These are phyloP conservation scores for Elaphomyces granulatus DNA, from an alignment of 495 filamentous ascomycete genomes.

Conservation along the genomic window DNA sequence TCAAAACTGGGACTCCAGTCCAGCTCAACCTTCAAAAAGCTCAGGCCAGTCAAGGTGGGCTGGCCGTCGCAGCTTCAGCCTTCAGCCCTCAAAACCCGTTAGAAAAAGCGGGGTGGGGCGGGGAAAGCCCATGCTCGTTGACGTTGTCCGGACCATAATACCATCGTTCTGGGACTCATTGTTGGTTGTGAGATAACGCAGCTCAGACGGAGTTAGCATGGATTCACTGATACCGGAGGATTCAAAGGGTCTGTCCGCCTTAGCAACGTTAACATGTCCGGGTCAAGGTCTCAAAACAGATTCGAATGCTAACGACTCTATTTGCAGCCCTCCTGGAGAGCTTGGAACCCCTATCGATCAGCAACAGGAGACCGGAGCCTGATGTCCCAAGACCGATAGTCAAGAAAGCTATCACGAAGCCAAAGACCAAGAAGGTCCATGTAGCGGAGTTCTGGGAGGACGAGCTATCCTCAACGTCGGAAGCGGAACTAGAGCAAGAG, in stretches of 20 bases:
- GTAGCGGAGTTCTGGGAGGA: slow-evolving; percentile 83
- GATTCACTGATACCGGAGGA: slow-evolving; percentile 5
- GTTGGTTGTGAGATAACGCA: too few relatives aligned
- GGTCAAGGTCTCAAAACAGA: too few relatives aligned
- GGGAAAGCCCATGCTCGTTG: too few relatives aligned
- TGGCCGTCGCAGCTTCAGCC: too few relatives aligned
- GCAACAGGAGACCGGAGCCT: slow-evolving; percentile 20
- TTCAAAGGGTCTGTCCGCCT: slow-evolving; percentile 13
- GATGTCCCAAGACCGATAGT: slow-evolving; percentile 13
- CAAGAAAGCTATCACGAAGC: slow-evolving; percentile 12
- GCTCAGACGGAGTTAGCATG: slow-evolving; percentile 15
- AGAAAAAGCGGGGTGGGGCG: too few relatives aligned
- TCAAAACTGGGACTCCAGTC: too few relatives aligned
- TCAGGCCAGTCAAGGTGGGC: too few relatives aligned
- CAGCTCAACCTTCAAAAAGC: too few relatives aligned
- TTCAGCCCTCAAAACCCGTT: too few relatives aligned
- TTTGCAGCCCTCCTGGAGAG: slow-evolving; percentile 21
- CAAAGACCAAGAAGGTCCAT: slow-evolving; percentile 31
- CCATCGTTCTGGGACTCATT: too few relatives aligned
- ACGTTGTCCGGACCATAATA: too few relatives aligned
- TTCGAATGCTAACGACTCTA: neutral
- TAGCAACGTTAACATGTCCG: too few relatives aligned
- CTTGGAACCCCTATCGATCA: slow-evolving; percentile 31
- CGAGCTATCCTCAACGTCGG: slow-evolving; percentile 38
- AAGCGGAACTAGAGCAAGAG: slow-evolving; percentile 12